phyloP scores from a whole-genome alignment of 2,329 filamentous ascomycete genomes.

The Trichoderma cornu-damae region DNA sequence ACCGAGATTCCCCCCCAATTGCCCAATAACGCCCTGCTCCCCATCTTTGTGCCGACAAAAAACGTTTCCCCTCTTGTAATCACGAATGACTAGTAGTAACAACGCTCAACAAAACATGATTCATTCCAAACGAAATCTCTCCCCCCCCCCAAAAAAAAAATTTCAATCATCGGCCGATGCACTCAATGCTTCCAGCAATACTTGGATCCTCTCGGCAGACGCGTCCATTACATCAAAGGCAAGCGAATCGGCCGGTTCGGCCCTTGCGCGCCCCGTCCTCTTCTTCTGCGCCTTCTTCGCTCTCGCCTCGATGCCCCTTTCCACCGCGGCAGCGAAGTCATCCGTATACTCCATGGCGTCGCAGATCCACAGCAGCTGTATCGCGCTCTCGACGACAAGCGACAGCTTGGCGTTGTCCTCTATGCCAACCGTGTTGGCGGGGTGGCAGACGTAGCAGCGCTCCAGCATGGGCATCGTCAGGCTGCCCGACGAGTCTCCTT shows the following conservation, averaged over 20 bases:
- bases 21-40: conserved; percentile 15
- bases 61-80: neutral
- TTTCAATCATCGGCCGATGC: conserved; percentile 19
- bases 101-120: neutral
- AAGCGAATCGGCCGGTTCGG: conserved; percentile 35
- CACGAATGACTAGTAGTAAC: neutral
- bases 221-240: conserved; percentile 42
- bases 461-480: conserved; percentile 45
- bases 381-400: conserved; percentile 59
- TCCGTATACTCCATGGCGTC: conserved; percentile 34
- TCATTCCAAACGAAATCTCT: neutral
- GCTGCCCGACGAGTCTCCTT: conserved; percentile 34
- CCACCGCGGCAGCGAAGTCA: conserved; percentile 37
- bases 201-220: conserved; percentile 41
- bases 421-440: conserved; percentile 55
- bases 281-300: conserved; percentile 43
- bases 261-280: conserved; percentile 32
- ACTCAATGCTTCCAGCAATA: conserved; percentile 36
- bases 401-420: conserved; percentile 71
- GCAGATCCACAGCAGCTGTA: conserved; percentile 47
- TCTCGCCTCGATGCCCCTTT: conserved; percentile 46
- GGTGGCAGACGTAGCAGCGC: conserved; percentile 59
- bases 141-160: neutral
- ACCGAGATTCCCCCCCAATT: neutral
- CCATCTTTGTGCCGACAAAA: neutral